Conservation (phyloP, 192 early-diverging fungal species). For the Coemansia sp. region DNA sequence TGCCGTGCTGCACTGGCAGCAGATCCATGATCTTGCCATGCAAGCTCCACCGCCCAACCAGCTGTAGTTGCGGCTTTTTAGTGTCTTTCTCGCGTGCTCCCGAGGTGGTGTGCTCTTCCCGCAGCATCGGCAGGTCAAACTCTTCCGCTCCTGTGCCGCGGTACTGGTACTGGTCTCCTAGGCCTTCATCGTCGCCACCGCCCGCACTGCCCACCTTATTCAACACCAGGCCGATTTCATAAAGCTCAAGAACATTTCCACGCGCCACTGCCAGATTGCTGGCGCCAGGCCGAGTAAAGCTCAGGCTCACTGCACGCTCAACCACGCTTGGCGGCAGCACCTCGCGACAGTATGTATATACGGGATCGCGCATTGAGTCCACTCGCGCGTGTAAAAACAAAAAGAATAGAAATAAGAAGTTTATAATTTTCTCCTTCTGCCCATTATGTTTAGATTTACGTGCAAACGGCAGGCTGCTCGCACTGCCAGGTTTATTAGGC, state of each 20-base stretch:
- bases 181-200: conserved; percentile 19
- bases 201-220: background rate
- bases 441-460: too few species aligned
- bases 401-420: too few species aligned
- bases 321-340: conserved; percentile 44
- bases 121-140: conserved; percentile 44
- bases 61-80: conserved; percentile 44
- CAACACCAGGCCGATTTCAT: conserved; percentile 38
- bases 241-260: conserved; percentile 44
- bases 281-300: conserved; percentile 37
- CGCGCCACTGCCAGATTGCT: conserved; percentile 49
- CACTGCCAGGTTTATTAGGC: background rate
- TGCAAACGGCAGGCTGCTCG: too few species aligned
- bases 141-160: conserved; percentile 18
- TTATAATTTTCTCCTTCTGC: too few species aligned
- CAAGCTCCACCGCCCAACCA: conserved; percentile 43
- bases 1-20: conserved; percentile 26
- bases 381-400: too few species aligned
- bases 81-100: conserved; percentile 1
- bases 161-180: conserved; percentile 33
- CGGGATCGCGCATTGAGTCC: conserved; percentile 38
- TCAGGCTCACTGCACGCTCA: conserved; percentile 35
- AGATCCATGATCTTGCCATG: conserved; percentile 46
- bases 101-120: conserved; percentile 14
- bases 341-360: conserved; percentile 53